Percentiles rank a stretch among this genome's conserved stretches.
Conservation (phyloP, 108 stramenopile species). For the Aureococcus anophagefferens region DNA sequence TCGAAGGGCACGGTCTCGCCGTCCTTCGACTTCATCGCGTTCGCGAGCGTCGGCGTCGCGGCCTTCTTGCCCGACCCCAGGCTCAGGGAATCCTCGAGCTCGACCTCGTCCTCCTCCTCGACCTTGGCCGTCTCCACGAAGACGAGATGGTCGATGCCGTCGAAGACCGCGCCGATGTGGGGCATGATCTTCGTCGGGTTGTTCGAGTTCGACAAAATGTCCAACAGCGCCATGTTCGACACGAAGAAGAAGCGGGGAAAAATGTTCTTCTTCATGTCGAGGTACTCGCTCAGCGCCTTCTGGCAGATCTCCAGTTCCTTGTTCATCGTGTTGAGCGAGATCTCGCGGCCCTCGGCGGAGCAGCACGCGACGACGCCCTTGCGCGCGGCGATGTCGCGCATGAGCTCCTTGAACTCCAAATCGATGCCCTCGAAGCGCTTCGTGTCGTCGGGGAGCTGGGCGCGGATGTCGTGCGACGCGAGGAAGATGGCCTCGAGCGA, state of each 20-base stretch:
- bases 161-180: slow-evolving; percentile 44
- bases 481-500: slow-evolving; percentile 39
- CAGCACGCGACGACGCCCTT: slow-evolving; percentile 16
- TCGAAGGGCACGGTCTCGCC: slow-evolving; percentile 25
- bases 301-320: slow-evolving; percentile 28
- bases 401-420: slow-evolving; percentile 28
- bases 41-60: slow-evolving; percentile 9
- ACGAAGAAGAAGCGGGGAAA: slow-evolving; percentile 42
- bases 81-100: neutral
- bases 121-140: slow-evolving; percentile 10
- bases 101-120: neutral
- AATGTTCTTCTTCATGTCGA: slow-evolving; percentile 36
- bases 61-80: neutral
- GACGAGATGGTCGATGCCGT: slow-evolving; percentile 38
- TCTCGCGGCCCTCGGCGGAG: slow-evolving; percentile 20
- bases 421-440: slow-evolving; percentile 36
- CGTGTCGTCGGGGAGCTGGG: slow-evolving; percentile 38
- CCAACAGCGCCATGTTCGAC: slow-evolving; percentile 33
- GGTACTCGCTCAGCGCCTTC: slow-evolving; percentile 31
- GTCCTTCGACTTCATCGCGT: slow-evolving; percentile 28
- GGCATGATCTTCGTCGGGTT: slow-evolving; percentile 45
- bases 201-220: slow-evolving; percentile 45
- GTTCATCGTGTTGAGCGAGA: slow-evolving; percentile 12
- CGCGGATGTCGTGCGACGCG: slow-evolving; percentile 29
- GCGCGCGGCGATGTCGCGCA: slow-evolving; percentile 4